Evolutionary conservation across 768 basidiomycete genomes (phyloP), one percentile per base, ranked within the genome.

Genomic region (Hypholoma sublateritium): DNA sequence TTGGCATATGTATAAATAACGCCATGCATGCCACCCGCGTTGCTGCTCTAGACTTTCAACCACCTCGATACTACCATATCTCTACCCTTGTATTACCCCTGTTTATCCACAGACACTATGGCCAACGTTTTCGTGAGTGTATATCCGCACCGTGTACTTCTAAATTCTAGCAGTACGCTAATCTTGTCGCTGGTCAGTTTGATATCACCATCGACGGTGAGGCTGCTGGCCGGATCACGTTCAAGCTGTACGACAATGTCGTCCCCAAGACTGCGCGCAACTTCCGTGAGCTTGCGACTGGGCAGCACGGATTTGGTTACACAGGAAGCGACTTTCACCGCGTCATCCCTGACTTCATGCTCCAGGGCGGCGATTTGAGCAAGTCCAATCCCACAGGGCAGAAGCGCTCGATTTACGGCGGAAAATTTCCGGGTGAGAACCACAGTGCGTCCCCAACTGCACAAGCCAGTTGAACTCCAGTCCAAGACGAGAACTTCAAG

Each of bases 281-380:
- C 79, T 98, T 98, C 81, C 88, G 95, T 51, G 91, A 93, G 72
- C 82, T 97, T 45, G 86, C 87, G 53, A 93, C 89, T 9, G 89
- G 91, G 39, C 64, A 82, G 68, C 65, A 88, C 51, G 89, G 89
- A 4, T 91, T 73, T 55, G 89, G 92, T 47, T 98, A 95, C 75
- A 46, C 70, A 47, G 87, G 84, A 16, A 77, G 75, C 22, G 24
- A 35, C 0, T 94, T 95, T 83, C 93, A 95, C 71, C 88, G 93
- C 60, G 75, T 95, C 66, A 93, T 94, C 67, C 89, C 88, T 14
- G 43, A 67, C 42, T 95, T 93, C 74, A 93, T 93, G 91, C 78
- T 92, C 53, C 93, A 95, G 71, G 93, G 92, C 22, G 94, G 94
- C 55, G 93, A 95, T 69, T 95, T 95, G 70, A 89, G 87, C 60